Evolutionary conservation across 2,329 filamentous ascomycete genomes (phyloP).

Genomic region (Claviceps spartinae): DNA sequence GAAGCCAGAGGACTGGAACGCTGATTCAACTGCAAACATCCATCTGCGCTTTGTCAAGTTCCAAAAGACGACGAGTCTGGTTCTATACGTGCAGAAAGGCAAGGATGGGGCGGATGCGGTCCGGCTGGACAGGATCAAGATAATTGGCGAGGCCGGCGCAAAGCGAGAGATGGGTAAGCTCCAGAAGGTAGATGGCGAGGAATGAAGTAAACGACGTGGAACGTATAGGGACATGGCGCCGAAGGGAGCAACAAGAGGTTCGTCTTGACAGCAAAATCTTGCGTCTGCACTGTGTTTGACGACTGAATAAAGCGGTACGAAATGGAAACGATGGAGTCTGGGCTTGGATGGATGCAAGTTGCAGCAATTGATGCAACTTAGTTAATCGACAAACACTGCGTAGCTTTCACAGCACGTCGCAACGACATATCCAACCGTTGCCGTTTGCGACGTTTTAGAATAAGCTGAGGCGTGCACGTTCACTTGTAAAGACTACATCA

Average conservation of each 20-base stretch:
- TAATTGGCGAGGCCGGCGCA: constrained; percentile 82
- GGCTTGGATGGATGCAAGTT: not conserved
- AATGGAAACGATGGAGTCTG: not conserved
- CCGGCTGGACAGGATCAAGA: constrained; percentile 61
- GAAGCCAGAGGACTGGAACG: constrained; percentile 66
- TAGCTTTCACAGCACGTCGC: not conserved
- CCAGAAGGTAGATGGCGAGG: constrained; percentile 78
- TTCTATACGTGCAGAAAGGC: constrained; percentile 80
- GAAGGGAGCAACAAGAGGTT: no score
- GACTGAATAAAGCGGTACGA: not conserved
- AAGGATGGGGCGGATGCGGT: constrained; percentile 75
- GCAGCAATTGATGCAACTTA: not conserved
- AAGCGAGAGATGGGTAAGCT: constrained; percentile 89
- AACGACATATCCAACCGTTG: no score
- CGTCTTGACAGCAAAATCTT: no score
- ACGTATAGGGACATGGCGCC: not conserved
- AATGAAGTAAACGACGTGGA: constrained; percentile 24
- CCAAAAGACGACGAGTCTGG: constrained; percentile 78
- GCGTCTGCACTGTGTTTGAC: no score
- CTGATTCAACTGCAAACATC: constrained; percentile 58
- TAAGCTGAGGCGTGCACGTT: no score
- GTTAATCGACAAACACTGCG: not conserved
- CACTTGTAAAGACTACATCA: no score
- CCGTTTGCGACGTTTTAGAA: no score
- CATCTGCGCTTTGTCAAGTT: constrained; percentile 89